Percentiles rank a stretch among this genome's conserved stretches.
Conservation (phyloP, 345 rosid species). For the Salix purpurea region DNA sequence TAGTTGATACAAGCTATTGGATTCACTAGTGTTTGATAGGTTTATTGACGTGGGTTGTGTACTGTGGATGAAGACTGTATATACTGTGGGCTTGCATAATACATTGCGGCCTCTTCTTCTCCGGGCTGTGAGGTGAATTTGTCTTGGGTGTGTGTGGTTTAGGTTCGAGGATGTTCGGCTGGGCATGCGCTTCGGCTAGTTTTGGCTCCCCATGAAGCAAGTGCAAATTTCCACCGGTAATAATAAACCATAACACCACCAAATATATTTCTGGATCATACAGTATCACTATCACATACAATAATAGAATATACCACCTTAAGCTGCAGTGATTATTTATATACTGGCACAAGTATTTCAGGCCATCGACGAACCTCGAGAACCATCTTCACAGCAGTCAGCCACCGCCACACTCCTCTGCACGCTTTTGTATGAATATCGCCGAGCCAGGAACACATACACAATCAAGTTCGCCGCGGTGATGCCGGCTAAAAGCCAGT, state of each 20-base stretch:
- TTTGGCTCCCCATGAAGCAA: background rate
- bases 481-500: conserved; percentile 62
- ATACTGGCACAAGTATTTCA: background rate
- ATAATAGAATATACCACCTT: background rate
- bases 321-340: background rate
- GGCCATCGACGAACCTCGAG: conserved; percentile 22
- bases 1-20: too few species aligned
- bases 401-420: conserved; percentile 58
- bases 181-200: too few species aligned
- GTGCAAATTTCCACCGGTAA: background rate
- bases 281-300: background rate
- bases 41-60: too few species aligned
- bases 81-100: too few species aligned
- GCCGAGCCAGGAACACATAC: conserved; percentile 50
- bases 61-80: too few species aligned
- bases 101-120: too few species aligned
- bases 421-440: conserved; percentile 73
- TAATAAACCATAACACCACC: background rate
- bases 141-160: too few species aligned
- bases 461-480: conserved; percentile 43
- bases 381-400: conserved; percentile 47
- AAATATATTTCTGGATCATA: background rate
- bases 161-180: too few species aligned
- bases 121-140: too few species aligned
- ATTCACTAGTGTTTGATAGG: too few species aligned